Conservation (phyloP, 306 rosid genomes). For the Inga leiocalycina region DNA sequence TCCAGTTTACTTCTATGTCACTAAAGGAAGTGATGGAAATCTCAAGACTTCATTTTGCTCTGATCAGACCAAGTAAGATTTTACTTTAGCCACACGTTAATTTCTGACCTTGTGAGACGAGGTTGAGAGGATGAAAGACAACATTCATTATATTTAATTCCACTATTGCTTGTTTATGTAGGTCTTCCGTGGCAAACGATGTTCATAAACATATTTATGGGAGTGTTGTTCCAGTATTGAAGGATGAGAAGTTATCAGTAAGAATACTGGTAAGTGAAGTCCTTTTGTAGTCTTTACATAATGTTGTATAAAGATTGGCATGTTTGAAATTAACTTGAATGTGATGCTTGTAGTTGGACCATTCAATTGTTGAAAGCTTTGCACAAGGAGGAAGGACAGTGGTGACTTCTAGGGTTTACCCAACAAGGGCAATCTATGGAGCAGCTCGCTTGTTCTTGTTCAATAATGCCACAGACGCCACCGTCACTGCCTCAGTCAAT, state of each 20-base stretch:
- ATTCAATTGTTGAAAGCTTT: conserved; percentile 87
- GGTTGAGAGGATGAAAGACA: not conserved
- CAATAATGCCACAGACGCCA: conserved; percentile 79
- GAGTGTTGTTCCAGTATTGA: conserved; percentile 67
- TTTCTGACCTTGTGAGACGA: not conserved
- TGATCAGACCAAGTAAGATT: conserved; percentile 73
- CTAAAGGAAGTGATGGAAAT: conserved; percentile 59
- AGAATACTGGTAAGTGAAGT: conserved; percentile 66
- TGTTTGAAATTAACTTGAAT: not conserved
- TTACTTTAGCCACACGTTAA: not conserved
- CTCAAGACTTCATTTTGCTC: conserved; percentile 67
- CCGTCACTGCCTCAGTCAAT: conserved; percentile 65
- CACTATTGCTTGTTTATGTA: conserved; percentile 21
- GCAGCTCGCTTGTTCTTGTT: conserved; percentile 74
- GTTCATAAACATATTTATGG: conserved; percentile 63
- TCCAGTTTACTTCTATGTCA: conserved; percentile 77
- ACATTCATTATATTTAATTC: not conserved
- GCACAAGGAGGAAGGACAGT: conserved; percentile 91
- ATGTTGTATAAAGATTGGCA: not conserved
- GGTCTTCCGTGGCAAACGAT: conserved; percentile 81
- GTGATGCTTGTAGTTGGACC: conserved; percentile 68
- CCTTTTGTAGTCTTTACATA: not conserved
- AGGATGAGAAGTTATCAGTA: conserved; percentile 68
- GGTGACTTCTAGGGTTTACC: conserved; percentile 78
- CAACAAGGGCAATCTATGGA: conserved; percentile 88